Percentiles rank a stretch among this genome's conserved stretches.
These are phyloP conservation scores for Magnusiomyces ingens DNA, from an alignment of 1,139 yeast genomes.

Conservation along the genomic window DNA sequence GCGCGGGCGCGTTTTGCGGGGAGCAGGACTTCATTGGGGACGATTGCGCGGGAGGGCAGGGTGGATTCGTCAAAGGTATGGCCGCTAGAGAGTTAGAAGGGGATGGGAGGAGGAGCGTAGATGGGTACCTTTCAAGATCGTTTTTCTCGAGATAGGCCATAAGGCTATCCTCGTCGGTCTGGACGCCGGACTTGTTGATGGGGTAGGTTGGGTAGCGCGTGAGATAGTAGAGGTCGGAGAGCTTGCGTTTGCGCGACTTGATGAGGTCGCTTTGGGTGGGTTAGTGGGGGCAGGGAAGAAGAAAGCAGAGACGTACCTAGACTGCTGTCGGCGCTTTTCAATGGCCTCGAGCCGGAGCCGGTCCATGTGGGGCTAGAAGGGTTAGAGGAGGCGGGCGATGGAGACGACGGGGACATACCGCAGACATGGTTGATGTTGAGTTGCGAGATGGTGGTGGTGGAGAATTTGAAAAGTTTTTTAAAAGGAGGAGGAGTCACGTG, in stretches of 20 bases:
- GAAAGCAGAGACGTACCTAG: constrained; percentile 27
- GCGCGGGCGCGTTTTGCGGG: constrained; percentile 8
- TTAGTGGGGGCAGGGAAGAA: background rate
- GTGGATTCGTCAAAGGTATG: constrained; percentile 30
- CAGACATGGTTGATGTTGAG: constrained; percentile 1
- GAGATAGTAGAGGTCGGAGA: constrained; percentile 50
- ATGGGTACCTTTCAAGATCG: constrained; percentile 38
- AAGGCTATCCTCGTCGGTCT: constrained; percentile 36
- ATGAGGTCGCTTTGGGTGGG: constrained; percentile 29
- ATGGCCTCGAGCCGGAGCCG: constrained; percentile 41
- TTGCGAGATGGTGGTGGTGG: background rate
- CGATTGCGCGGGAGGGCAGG: constrained; percentile 18
- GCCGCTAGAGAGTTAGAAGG: constrained; percentile 21
- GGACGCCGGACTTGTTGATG: constrained; percentile 34
- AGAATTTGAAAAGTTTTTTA: background rate
- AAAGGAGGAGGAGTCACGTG: background rate
- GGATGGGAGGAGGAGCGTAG: background rate
- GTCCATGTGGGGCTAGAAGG: constrained; percentile 30
- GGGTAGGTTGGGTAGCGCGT: constrained; percentile 42
- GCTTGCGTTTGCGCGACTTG: constrained; percentile 44
- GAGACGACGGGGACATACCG: background rate
- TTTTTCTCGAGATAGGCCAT: constrained; percentile 41
- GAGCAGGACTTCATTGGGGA: constrained; percentile 1
- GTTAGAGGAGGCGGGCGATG: too few species aligned
- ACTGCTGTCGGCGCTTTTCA: constrained; percentile 39